Base-by-base conservation (phyloP, 352 stramenopile genomes). In the Globisporangium ultimum region DNA sequence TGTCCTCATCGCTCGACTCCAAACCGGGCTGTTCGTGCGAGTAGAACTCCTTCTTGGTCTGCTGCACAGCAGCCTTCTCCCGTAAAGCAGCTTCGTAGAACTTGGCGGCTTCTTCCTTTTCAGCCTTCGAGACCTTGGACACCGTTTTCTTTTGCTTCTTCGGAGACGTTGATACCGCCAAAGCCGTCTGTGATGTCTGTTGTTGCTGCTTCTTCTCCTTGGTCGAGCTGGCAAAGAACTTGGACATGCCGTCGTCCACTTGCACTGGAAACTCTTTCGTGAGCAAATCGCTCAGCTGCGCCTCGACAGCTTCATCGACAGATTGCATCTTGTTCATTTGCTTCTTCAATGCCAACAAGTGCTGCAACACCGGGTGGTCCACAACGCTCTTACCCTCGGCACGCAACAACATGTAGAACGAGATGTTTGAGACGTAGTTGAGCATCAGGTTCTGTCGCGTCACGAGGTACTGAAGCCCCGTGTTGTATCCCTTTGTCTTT, bases 401-500 rank as follows among this genome's bases (percentile, higher is more conserved):
- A 47, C 82, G 81, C 58, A 91, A 61, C 43, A 93, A 63, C 66
- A 95, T 58, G 66, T 95, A 95, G 60, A 95, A 93, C 48, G 80
- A 89, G 52, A 93, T 95, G 68, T 93, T 95, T 41, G 77, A 67
- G 22, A 81, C 72, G 71, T 95, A 95, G 66, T 92, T 92, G 13
- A 95, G 77, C 61, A 93, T 67, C 52, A 95, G 58, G 41, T 91
- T 91, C 69, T 93, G 80, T 15, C 80, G 82, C 18, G 81, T 91
- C 53, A 91, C 71, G 51, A 93, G 74, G 61, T 90, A 93, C 53
- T 85, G 80, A 42, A 93, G 61, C 0, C 82, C 86, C 21, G 68
- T 80, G 64, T 89, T 78, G 64, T 74, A 83, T 22, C 72, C 67
- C 7, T 70, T 73, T 6, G 73, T 87, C 63, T 72, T 81, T 47